These are phyloP conservation scores for Ploettnerulaceae sp. DNA, from an alignment of 2,329 filamentous ascomycete genomes.

Conservation along the genomic window DNA sequence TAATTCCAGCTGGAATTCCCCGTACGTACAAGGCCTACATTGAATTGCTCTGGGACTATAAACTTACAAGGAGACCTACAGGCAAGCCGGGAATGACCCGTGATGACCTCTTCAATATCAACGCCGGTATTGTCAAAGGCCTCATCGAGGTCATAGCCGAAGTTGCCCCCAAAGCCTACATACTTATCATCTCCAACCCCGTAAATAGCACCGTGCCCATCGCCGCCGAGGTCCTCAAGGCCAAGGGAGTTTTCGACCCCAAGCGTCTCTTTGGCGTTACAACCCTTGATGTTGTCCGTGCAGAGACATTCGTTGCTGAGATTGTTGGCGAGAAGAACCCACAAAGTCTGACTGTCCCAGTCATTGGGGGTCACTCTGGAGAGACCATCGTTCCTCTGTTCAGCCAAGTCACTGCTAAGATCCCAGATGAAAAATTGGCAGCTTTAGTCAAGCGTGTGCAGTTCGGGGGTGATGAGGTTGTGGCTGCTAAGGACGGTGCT, in stretches of 20 bases:
- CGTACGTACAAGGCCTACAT: conserved; percentile 56
- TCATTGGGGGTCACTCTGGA: conserved; percentile 95
- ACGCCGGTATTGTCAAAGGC: conserved; percentile 94
- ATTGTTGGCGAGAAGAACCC: conserved; percentile 79
- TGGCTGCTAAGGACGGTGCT: conserved; percentile 88
- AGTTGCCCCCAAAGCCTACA: conserved; percentile 84
- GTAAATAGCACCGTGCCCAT: conserved; percentile 99
- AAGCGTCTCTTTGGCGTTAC: conserved; percentile 98
- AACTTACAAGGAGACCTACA: conserved; percentile 37
- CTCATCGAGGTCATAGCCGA: conserved; percentile 85
- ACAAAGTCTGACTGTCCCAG: conserved; percentile 77
- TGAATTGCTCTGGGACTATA: not conserved
- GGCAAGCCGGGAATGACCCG: conserved; percentile 99
- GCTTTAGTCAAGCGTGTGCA: conserved; percentile 91
- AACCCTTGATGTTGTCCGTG: conserved; percentile 95
- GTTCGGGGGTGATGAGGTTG: conserved; percentile 96
- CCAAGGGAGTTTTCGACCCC: conserved; percentile 86
- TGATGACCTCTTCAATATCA: conserved; percentile 99
- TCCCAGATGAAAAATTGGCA: conserved; percentile 86
- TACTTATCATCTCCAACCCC: conserved; percentile 97
- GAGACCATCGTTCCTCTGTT: conserved; percentile 98
- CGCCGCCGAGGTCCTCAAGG: conserved; percentile 93
- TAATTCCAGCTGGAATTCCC: conserved; percentile 97
- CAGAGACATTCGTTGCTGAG: conserved; percentile 91
- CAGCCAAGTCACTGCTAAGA: conserved; percentile 77